These are phyloP conservation scores for Excoecaria agallocha DNA, from an alignment of 345 rosid species.

Conservation along the genomic window DNA sequence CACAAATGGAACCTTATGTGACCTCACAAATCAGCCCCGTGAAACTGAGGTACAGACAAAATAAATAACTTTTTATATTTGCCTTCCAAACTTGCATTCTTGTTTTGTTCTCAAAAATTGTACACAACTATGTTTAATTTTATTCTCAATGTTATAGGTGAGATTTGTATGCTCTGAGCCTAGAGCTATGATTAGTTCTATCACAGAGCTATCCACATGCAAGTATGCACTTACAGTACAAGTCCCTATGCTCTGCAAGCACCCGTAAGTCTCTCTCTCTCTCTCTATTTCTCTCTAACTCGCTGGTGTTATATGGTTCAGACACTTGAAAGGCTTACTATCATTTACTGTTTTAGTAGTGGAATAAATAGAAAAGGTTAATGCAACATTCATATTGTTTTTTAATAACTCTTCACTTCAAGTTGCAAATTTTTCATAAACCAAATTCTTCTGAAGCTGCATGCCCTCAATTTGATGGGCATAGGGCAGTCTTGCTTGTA, in stretches of 20 bases:
- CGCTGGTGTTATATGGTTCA: background rate
- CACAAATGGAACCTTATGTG: slow-evolving; percentile 84
- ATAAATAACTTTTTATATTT: background rate
- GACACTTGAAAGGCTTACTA: background rate
- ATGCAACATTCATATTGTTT: background rate
- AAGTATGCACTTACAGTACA: slow-evolving; percentile 87
- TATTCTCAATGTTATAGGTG: slow-evolving; percentile 51
- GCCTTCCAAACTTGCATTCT: background rate
- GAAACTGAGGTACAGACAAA: slow-evolving; percentile 66
- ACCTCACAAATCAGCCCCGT: slow-evolving; percentile 82
- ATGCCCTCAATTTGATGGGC: background rate
- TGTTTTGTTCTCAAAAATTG: background rate
- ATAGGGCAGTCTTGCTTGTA: background rate
- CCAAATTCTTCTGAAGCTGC: background rate
- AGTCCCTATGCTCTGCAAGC: slow-evolving; percentile 83
- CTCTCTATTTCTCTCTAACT: background rate
- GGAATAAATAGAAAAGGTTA: background rate
- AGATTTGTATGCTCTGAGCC: slow-evolving; percentile 95
- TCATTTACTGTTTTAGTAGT: background rate
- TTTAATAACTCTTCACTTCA: background rate
- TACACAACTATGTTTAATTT: background rate
- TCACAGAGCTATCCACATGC: slow-evolving; percentile 94
- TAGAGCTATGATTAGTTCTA: slow-evolving; percentile 80
- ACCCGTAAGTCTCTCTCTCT: slow-evolving; percentile 59
- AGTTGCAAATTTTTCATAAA: background rate